Conservation (phyloP, 2,329 filamentous ascomycete species). For the Penicillium sp. region DNA sequence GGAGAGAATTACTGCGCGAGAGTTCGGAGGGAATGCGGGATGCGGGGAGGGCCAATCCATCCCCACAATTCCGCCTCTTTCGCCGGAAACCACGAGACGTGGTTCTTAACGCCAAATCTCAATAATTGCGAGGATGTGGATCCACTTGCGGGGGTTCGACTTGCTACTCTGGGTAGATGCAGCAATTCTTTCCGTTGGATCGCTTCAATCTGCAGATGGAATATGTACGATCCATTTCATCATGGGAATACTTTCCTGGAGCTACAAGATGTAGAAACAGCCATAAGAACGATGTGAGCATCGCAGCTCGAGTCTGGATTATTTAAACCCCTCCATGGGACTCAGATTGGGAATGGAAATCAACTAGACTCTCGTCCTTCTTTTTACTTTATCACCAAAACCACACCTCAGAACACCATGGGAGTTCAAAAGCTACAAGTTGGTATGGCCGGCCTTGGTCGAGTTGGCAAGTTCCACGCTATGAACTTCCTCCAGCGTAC, state of each 20-base stretch:
- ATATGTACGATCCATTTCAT: not conserved
- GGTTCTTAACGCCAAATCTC: too few relatives aligned
- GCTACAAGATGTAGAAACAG: not conserved
- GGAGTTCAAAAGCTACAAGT: constrained; percentile 40
- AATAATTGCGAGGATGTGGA: not conserved
- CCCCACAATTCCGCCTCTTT: not conserved
- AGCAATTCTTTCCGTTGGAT: constrained; percentile 15
- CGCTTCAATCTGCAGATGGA: not conserved
- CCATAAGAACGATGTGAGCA: not conserved
- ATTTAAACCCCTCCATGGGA: constrained; percentile 12
- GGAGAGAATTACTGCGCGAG: constrained; percentile 22
- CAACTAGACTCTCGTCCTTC: not conserved
- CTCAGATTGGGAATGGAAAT: not conserved
- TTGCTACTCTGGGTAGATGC: not conserved
- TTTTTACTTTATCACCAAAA: not conserved
- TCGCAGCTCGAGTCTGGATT: not conserved
- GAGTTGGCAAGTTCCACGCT: constrained; percentile 51
- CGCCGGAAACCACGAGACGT: not conserved
- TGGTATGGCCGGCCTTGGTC: constrained; percentile 49
- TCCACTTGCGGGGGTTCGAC: not conserved
- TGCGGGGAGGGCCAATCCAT: constrained; percentile 6
- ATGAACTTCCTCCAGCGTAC: constrained; percentile 47
- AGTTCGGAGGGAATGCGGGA: constrained; percentile 4
- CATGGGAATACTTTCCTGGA: constrained; percentile 2
- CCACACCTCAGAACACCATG: constrained; percentile 6